Evolutionary conservation across 1,139 yeast species (phyloP).

Genomic region (Kodamaea sp.): DNA sequence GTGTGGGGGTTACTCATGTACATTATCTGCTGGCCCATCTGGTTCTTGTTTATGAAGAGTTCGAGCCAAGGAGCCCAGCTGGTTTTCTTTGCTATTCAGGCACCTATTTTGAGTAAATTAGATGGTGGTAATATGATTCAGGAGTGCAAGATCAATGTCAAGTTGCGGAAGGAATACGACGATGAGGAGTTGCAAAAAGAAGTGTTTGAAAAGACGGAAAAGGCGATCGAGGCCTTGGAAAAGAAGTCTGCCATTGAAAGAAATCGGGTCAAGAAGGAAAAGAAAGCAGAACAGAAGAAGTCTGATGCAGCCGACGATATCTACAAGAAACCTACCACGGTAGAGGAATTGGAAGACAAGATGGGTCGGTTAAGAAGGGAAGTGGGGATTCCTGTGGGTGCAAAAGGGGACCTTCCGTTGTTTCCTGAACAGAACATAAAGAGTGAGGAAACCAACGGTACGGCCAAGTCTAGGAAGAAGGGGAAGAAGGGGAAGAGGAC

Average conservation of each 20-base stretch:
- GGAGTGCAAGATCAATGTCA: conserved; percentile 61
- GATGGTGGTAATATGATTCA: conserved; percentile 71
- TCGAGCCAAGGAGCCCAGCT: conserved; percentile 81
- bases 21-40: conserved; percentile 70
- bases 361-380: conserved; percentile 28
- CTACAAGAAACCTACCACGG: conserved; percentile 31
- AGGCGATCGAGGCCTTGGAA: conserved; percentile 59
- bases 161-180: conserved; percentile 55
- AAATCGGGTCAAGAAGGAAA: conserved; percentile 30
- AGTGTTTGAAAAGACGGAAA: conserved; percentile 64
- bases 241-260: conserved; percentile 69
- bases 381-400: conserved; percentile 21
- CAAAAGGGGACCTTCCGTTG: conserved; percentile 24
- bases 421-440: conserved; percentile 22
- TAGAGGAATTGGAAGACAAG: conserved; percentile 39
- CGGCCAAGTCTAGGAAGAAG: conserved; percentile 2
- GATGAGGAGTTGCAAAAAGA: conserved; percentile 62
- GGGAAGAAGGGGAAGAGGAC: conserved; percentile 1
- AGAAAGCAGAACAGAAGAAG: conserved; percentile 13
- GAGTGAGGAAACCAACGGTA: conserved; percentile 1
- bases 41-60: conserved; percentile 79
- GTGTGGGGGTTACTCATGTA: conserved; percentile 70
- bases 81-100: conserved; percentile 64
- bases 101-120: conserved; percentile 63
- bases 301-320: conserved; percentile 20